phyloP scores from a whole-genome alignment of 2,329 filamentous ascomycete genomes.

The Ascochyta clinopodiicola region DNA sequence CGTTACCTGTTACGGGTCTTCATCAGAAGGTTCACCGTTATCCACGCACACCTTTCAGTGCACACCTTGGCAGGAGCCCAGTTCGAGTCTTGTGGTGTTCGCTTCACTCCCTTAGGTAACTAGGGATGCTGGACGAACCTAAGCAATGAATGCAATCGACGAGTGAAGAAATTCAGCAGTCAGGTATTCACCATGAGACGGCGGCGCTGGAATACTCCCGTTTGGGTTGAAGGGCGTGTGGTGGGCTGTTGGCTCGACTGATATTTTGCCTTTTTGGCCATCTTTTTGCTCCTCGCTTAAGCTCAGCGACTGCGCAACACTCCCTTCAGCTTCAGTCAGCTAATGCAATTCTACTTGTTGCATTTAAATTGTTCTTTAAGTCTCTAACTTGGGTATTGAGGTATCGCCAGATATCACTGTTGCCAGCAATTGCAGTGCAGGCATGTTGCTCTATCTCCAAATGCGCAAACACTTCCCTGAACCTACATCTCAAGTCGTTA shows the following conservation, averaged over 20 bases:
- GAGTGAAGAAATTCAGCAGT: slow-evolving; percentile 54
- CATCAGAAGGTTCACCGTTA: slow-evolving; percentile 45
- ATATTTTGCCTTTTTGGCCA: slow-evolving; percentile 30
- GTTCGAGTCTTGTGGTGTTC: slow-evolving; percentile 52
- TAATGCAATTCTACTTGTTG: no score
- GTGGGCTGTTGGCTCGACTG: slow-evolving; percentile 48
- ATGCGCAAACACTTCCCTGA: no score
- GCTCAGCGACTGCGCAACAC: background rate
- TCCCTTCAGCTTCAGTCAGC: no score
- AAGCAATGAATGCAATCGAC: slow-evolving; percentile 52
- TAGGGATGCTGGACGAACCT: slow-evolving; percentile 50
- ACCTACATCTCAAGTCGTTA: no score
- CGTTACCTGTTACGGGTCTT: slow-evolving; percentile 46
- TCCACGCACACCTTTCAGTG: slow-evolving; percentile 41
- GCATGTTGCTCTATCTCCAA: no score
- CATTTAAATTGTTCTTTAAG: no score
- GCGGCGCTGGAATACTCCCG: slow-evolving; percentile 51
- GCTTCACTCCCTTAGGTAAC: slow-evolving; percentile 51
- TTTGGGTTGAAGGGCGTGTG: slow-evolving; percentile 44
- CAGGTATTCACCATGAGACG: slow-evolving; percentile 50
- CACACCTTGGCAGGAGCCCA: slow-evolving; percentile 47
- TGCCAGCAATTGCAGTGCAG: no score
- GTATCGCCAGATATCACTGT: no score
- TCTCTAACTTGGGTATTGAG: no score
- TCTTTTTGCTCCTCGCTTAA: slow-evolving; percentile 13